Conservation (phyloP, 345 rosid species). For the Salix purpurea region DNA sequence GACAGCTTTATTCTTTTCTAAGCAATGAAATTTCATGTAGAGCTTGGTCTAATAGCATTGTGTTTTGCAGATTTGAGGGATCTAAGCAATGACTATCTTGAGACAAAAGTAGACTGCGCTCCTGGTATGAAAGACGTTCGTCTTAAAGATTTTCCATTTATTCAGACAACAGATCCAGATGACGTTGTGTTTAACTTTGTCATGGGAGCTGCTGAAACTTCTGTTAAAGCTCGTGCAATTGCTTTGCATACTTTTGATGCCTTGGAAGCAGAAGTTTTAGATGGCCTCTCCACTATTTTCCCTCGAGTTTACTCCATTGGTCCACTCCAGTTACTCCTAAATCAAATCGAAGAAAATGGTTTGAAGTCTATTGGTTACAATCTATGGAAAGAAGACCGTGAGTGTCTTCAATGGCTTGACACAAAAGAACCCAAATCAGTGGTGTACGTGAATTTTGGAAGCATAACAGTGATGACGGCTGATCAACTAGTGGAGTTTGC, state of each 20-base stretch:
- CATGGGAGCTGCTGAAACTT: too few relatives aligned
- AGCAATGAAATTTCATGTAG: background rate
- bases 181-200: background rate
- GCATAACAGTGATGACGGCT: background rate
- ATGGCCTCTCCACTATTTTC: background rate
- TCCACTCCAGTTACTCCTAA: too few relatives aligned
- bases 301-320: too few relatives aligned
- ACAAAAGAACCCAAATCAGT: too few relatives aligned
- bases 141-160: background rate
- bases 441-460: background rate
- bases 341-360: too few relatives aligned
- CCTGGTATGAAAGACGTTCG: background rate
- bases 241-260: too few relatives aligned
- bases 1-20: too few relatives aligned
- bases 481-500: background rate
- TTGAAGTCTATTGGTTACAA: too few relatives aligned
- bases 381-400: too few relatives aligned
- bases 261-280: background rate
- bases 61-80: background rate
- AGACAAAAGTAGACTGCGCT: background rate
- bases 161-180: background rate
- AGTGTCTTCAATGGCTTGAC: too few relatives aligned
- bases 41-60: too few relatives aligned
- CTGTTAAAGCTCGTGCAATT: too few relatives aligned
- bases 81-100: constrained; percentile 1